A percentile compares a stretch with the other conserved stretches of the same genome.
phyloP scores from a whole-genome alignment of 768 basidiomycete species.

The Collybiopsis luxurians region DNA sequence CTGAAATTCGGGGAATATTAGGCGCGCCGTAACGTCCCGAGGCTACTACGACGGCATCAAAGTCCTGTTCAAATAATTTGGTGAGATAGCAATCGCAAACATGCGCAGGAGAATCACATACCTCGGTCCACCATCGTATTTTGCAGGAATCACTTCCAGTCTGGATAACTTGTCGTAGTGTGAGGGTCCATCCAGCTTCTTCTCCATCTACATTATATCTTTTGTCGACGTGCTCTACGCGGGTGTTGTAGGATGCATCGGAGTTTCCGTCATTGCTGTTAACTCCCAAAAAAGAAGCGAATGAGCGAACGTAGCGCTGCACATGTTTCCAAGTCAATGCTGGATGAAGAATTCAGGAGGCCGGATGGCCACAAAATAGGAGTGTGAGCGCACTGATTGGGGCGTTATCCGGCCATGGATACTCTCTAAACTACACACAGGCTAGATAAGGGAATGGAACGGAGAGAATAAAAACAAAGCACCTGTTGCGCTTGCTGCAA shows the following conservation, averaged over 20 bases:
- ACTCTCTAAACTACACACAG: constrained; percentile 24
- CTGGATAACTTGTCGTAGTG: constrained; percentile 28
- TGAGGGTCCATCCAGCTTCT: constrained; percentile 33
- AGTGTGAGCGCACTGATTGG: constrained; percentile 26
- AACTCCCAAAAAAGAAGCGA: constrained; percentile 37
- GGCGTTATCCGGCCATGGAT: constrained; percentile 28
- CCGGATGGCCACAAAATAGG: neutral
- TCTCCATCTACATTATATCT: constrained; percentile 22
- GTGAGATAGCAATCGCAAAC: constrained; percentile 2
- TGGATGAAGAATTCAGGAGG: constrained; percentile 6
- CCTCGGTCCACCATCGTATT: constrained; percentile 37
- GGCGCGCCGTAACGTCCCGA: constrained; percentile 34
- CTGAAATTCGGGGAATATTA: constrained; percentile 29
- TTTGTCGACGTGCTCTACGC: constrained; percentile 46
- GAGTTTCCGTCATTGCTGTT: constrained; percentile 41
- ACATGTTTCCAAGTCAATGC: constrained; percentile 32
- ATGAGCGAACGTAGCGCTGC: constrained; percentile 37
- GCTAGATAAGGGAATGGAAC: neutral
- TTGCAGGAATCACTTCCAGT: constrained; percentile 16
- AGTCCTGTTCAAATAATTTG: constrained; percentile 22
- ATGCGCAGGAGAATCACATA: constrained; percentile 13
- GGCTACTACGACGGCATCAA: constrained; percentile 33
- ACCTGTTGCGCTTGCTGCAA: constrained; percentile 13
- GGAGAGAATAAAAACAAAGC: too few species aligned
- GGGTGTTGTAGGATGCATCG: constrained; percentile 40